Conservation (phyloP, 768 basidiomycete genomes). For the Pisolithus marmoratus region DNA sequence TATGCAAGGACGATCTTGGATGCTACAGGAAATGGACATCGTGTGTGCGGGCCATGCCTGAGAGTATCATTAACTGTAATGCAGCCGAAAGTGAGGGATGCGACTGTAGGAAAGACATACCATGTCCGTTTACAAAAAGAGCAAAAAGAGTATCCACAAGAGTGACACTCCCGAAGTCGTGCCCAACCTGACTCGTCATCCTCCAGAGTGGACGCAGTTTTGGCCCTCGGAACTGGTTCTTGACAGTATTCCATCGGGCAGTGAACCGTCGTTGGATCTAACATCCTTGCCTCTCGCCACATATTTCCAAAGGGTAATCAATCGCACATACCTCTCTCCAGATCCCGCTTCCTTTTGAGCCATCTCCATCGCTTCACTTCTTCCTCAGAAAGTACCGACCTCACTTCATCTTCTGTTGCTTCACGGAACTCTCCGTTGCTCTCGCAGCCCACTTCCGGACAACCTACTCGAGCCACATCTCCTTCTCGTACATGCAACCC, state of each 20-base stretch:
- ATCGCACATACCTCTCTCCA: constrained; percentile 57
- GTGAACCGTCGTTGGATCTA: constrained; percentile 74
- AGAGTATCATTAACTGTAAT: not conserved
- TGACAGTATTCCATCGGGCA: constrained; percentile 84
- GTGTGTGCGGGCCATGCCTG: constrained; percentile 79
- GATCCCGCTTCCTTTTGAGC: constrained; percentile 63
- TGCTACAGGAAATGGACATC: constrained; percentile 62
- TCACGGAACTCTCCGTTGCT: constrained; percentile 44
- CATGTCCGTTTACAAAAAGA: constrained; percentile 78
- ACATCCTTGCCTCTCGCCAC: not conserved
- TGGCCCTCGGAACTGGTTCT: constrained; percentile 60
- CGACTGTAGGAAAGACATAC: constrained; percentile 31
- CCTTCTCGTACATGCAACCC: constrained; percentile 75
- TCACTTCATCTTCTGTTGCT: constrained; percentile 66
- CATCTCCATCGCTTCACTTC: constrained; percentile 71
- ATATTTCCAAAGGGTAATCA: not conserved
- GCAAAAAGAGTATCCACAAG: constrained; percentile 78
- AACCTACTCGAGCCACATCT: constrained; percentile 67
- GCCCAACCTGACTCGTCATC: constrained; percentile 63
- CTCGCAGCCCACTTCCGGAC: constrained; percentile 77
- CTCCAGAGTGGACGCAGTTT: constrained; percentile 29
- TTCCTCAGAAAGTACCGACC: constrained; percentile 59
- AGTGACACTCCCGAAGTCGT: constrained; percentile 62
- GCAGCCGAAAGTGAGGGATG: constrained; percentile 2
- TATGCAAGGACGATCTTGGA: constrained; percentile 66